Conservation (phyloP, 2,329 filamentous ascomycete genomes). For the Colletotrichum siamense region DNA sequence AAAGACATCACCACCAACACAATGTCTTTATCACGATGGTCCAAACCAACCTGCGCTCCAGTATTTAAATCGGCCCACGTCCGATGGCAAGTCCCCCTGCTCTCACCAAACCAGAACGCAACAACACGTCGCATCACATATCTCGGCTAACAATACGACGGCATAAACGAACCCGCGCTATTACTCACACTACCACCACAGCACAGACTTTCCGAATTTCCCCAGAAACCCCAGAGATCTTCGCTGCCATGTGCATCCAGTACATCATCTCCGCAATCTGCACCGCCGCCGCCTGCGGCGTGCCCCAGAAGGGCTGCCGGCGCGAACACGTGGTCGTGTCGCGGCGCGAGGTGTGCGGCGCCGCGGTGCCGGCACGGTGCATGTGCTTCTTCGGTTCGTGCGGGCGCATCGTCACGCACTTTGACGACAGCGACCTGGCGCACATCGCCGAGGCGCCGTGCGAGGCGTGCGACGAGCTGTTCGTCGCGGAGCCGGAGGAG, state of each 20-base stretch:
- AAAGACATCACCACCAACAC: background rate
- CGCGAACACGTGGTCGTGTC: slow-evolving; percentile 2
- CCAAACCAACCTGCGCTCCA: background rate
- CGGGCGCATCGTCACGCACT: background rate
- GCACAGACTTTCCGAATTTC: background rate
- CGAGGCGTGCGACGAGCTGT: background rate
- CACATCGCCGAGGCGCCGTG: background rate
- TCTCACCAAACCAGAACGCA: background rate
- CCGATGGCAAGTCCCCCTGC: background rate
- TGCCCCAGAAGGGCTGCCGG: background rate
- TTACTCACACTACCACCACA: background rate
- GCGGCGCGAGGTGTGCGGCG: background rate
- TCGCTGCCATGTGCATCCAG: slow-evolving; percentile 9
- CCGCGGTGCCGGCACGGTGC: background rate
- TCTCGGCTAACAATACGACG: background rate
- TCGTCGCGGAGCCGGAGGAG: slow-evolving; percentile 1
- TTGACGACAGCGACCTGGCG: background rate
- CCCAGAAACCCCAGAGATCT: background rate
- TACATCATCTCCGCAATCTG: slow-evolving; percentile 14
- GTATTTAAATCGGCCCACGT: background rate
- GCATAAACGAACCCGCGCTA: background rate
- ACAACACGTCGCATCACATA: background rate
- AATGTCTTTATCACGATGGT: background rate
- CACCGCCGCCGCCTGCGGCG: background rate
- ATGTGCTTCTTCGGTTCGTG: slow-evolving; percentile 19